Evolutionary conservation across 352 stramenopile species (phyloP), one percentile per base, ranked within the genome.

Genomic region (Phytophthora brassicae): DNA sequence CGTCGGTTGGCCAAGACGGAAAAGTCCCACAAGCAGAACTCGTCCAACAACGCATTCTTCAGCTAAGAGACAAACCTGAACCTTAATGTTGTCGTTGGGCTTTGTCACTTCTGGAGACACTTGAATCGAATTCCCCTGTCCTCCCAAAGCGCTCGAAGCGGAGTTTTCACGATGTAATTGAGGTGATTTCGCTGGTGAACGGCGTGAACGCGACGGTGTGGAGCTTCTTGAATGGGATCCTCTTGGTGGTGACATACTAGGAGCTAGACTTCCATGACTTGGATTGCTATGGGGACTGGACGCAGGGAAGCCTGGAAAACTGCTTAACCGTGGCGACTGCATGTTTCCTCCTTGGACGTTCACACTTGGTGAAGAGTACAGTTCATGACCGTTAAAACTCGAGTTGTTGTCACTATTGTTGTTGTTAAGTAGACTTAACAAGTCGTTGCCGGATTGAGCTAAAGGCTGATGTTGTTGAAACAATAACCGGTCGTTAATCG

Each of bases 1-100:
- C 6, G 79, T 84, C 16, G 74, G 68, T 23, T 92, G 85, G n/a
- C 81, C 78, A 5, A 81, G 65, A 23, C 85, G 85, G 46, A 92
- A 94, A 28, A 94, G 80, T 0, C 85, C 85, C 29, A 94, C 81
- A 47, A 94, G 77, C 7, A 94, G 59, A 29, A 89, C 74, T 19
- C 84, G 80, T 3, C 80, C 79, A 8, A 64, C 58, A 8, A 75
- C 47, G 59, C 83, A 92, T 51, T 90, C 78, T 11, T 89, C 75
- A 0, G 75, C 79, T 19, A 81, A 51, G 0, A 92, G 53, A 26
- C 75, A 85, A 9, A 92, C 79, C 46, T 87, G 77, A 20, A 92
- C 83, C 49, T 89, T 89, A 64, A 92, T 88, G 39, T 83, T 92
- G 19, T 89, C 79, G 55, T 90, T 92, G 2, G 80, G 76, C 56